A percentile compares a stretch with the other conserved stretches of the same genome.
phyloP scores from a whole-genome alignment of 345 rosid species.

The Alliaria petiolata region DNA sequence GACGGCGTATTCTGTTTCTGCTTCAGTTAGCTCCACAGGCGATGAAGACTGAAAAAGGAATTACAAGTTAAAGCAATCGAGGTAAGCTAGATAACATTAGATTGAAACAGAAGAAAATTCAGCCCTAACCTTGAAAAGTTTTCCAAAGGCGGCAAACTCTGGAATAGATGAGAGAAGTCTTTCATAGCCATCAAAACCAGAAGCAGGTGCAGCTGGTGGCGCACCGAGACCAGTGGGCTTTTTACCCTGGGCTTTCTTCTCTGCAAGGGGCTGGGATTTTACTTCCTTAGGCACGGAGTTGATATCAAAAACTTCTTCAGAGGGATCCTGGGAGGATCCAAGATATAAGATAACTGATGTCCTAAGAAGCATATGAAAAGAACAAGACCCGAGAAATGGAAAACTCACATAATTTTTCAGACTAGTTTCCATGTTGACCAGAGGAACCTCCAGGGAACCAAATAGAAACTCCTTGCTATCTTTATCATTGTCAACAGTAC shows the following conservation, averaged over 20 bases:
- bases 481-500: conserved; percentile 55
- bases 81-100: neutral
- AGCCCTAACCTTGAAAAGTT: conserved; percentile 78
- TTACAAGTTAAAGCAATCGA: conserved; percentile 21
- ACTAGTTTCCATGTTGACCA: conserved; percentile 84
- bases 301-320: conserved; percentile 80
- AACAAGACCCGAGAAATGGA: conserved; percentile 11
- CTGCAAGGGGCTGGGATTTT: conserved; percentile 80
- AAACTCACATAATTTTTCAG: conserved; percentile 81
- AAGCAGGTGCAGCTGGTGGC: conserved; percentile 54
- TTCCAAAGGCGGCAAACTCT: conserved; percentile 76
- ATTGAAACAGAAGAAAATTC: neutral
- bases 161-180: conserved; percentile 77
- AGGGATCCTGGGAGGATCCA: conserved; percentile 58
- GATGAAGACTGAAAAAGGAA: conserved; percentile 59
- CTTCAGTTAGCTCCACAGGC: conserved; percentile 94
- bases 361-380: neutral
- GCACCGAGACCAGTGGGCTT: conserved; percentile 87
- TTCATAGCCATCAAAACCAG: conserved; percentile 79
- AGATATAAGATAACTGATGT: conserved; percentile 22
- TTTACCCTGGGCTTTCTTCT: conserved; percentile 90
- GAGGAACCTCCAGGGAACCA: conserved; percentile 77
- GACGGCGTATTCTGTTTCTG: conserved; percentile 95
- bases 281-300: conserved; percentile 83
- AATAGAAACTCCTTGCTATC: conserved; percentile 71